These are phyloP conservation scores for Phanerochaete carnosa DNA, from an alignment of 768 basidiomycete species.

Conservation along the genomic window DNA sequence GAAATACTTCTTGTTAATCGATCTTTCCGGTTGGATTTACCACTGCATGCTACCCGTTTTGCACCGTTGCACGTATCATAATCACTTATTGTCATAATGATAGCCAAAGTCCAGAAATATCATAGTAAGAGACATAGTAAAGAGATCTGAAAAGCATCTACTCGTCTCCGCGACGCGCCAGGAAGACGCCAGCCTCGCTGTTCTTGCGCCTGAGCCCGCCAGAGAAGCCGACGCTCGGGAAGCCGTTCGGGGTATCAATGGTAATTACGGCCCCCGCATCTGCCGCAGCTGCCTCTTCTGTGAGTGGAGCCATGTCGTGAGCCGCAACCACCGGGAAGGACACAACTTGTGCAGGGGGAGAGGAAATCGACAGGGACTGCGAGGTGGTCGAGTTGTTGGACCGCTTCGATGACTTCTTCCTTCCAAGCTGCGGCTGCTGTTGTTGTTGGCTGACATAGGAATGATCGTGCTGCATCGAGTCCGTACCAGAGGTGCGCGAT, in stretches of 20 bases:
- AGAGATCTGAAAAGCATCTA: constrained; percentile 6
- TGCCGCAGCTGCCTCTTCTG: not conserved
- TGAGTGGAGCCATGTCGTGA: constrained; percentile 18
- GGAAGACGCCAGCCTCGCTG: constrained; percentile 35
- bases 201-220: constrained; percentile 29
- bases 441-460: constrained; percentile 24
- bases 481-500: constrained; percentile 52
- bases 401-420: constrained; percentile 21
- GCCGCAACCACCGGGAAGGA: constrained; percentile 27
- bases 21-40: not conserved
- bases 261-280: not conserved
- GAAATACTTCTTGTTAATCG: not conserved
- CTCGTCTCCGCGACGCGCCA: constrained; percentile 33
- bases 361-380: constrained; percentile 38
- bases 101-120: not conserved
- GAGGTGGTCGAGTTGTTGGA: constrained; percentile 22
- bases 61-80: not conserved
- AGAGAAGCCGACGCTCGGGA: constrained; percentile 36
- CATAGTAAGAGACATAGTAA: not conserved
- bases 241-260: constrained; percentile 20
- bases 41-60: not conserved
- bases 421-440: constrained; percentile 1
- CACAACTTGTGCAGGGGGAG: constrained; percentile 37
- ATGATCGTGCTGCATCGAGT: constrained; percentile 24
- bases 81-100: not conserved